phyloP scores from a whole-genome alignment of 192 early-diverging fungal species.

The Globomyces pollinis-pini region DNA sequence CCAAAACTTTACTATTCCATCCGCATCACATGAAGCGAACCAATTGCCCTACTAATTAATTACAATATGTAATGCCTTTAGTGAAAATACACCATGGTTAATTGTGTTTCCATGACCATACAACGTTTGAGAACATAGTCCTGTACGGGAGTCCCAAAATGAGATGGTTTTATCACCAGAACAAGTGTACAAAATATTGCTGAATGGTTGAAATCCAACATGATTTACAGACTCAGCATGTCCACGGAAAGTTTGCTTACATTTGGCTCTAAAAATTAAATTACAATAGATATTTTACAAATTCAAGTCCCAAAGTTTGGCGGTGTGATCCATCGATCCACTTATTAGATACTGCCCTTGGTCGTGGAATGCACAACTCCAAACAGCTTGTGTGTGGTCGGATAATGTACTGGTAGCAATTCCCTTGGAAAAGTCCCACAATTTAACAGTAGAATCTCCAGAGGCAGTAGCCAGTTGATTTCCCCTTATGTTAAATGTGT shows the following conservation, averaged over 20 bases:
- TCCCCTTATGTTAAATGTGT: slow-evolving; percentile 27
- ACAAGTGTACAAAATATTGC: slow-evolving; percentile 44
- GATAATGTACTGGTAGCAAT: slow-evolving; percentile 35
- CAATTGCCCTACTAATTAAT: slow-evolving; percentile 32
- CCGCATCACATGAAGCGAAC: slow-evolving; percentile 41
- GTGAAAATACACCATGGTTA: slow-evolving; percentile 31
- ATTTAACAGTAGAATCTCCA: slow-evolving; percentile 48
- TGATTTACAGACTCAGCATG: slow-evolving; percentile 51
- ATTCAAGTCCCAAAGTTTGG: slow-evolving; percentile 51
- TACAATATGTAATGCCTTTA: slow-evolving; percentile 15
- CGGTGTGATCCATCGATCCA: slow-evolving; percentile 50
- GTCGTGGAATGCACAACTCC: slow-evolving; percentile 52
- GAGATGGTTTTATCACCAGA: slow-evolving; percentile 50
- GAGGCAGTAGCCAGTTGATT: slow-evolving; percentile 48
- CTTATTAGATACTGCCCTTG: slow-evolving; percentile 38
- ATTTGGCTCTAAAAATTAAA: slow-evolving; percentile 31
- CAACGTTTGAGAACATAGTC: slow-evolving; percentile 41
- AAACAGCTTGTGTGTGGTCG: slow-evolving; percentile 52
- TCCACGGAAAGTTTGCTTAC: slow-evolving; percentile 46
- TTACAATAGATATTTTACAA: slow-evolving; percentile 30
- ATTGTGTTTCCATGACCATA: slow-evolving; percentile 48
- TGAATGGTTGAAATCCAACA: slow-evolving; percentile 44
- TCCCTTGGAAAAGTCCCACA: slow-evolving; percentile 51
- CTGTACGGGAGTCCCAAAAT: slow-evolving; percentile 48
- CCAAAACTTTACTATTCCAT: slow-evolving; percentile 47